Evolutionary conservation across 2,329 filamentous ascomycete species (phyloP), one percentile per base, ranked within the genome.

Genomic region (Trichoderma arundinaceum): DNA sequence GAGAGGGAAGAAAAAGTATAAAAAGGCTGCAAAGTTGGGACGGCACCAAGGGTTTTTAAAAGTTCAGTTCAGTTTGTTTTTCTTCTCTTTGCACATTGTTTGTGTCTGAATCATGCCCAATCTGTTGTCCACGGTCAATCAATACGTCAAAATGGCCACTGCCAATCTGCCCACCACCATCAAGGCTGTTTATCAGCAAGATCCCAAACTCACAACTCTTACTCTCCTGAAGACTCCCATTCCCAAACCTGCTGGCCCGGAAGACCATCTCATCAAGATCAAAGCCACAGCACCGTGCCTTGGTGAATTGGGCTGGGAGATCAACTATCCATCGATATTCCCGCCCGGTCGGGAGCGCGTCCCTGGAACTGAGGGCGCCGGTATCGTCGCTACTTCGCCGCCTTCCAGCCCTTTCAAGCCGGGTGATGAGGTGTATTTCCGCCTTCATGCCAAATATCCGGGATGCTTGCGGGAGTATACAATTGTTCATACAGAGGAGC

Each of bases 301-400:
- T 53, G 71, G 73, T 38, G 76, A 76, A 68, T 72, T 78, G 17
- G 66, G 66, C 53, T 79, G 77, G 77, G 70, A 68, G 22, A n/a
- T 56, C 52, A 66, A 67, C 48, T 71, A 68, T 33, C 70, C 72
- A 0, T 51, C 57, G 4, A 43, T 70, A n/a, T 73, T 72, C 51
- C 65, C 68, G 1, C 39, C 69, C 2, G 66, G 68, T 41, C 70
- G 70, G 35, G 69, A 73, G 52, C 72, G 72, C n/a, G 72, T 77
- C 10, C 75, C 76, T 4, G 72, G 78, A 66, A 77, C 77, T 39
- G 79, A 81, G 68, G 69, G 78, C 33, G 72, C 77, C 4, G 79
- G 79, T 3, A 72, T 74, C n/a, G 75, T 81, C n/a, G 73, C 77
- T 17, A 66, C 69, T 1, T 71, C 75, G 1, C 72, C 76, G 5